phyloP scores from a whole-genome alignment of 1,139 yeast species.

The Blastobotrys illinoisensis region DNA sequence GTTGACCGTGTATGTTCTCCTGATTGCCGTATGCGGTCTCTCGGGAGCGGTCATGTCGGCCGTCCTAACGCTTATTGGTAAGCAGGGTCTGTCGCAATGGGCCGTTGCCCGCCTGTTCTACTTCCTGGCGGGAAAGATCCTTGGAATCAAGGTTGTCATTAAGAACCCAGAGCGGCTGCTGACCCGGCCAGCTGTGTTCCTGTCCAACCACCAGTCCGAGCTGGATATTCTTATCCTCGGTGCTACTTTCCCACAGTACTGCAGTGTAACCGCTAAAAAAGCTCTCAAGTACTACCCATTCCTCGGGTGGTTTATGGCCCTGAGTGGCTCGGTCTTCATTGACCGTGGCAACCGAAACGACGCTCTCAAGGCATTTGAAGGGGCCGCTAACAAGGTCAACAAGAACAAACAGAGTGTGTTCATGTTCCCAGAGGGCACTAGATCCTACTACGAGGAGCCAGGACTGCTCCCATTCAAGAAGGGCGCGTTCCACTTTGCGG shows the following conservation, averaged over 20 bases:
- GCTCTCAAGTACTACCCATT: slow-evolving; percentile 83
- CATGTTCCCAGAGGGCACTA: slow-evolving; percentile 90
- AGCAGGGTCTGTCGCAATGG: slow-evolving; percentile 80
- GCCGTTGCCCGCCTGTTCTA: slow-evolving; percentile 83
- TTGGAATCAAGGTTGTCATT: slow-evolving; percentile 67
- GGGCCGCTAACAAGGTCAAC: slow-evolving; percentile 60
- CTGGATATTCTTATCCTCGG: slow-evolving; percentile 80
- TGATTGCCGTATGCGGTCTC: slow-evolving; percentile 29
- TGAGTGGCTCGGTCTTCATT: slow-evolving; percentile 85
- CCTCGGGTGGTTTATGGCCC: slow-evolving; percentile 92
- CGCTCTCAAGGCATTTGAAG: slow-evolving; percentile 67
- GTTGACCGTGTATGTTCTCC: slow-evolving; percentile 29
- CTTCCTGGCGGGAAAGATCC: slow-evolving; percentile 47
- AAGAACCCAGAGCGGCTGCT: slow-evolving; percentile 53
- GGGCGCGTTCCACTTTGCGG: slow-evolving; percentile 97
- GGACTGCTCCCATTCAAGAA: slow-evolving; percentile 83
- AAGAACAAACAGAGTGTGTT: slow-evolving; percentile 61
- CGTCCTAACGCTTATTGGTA: slow-evolving; percentile 60
- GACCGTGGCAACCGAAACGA: slow-evolving; percentile 76
- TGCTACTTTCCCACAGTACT: slow-evolving; percentile 75
- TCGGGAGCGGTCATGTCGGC: slow-evolving; percentile 62
- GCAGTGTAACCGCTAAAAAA: slow-evolving; percentile 89
- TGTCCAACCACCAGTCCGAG: slow-evolving; percentile 87
- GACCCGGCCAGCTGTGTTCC: slow-evolving; percentile 67
- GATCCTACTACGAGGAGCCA: slow-evolving; percentile 68